Base-by-base conservation (phyloP, 1,139 yeast genomes). In the Yamadazyma songkhlaensis region DNA sequence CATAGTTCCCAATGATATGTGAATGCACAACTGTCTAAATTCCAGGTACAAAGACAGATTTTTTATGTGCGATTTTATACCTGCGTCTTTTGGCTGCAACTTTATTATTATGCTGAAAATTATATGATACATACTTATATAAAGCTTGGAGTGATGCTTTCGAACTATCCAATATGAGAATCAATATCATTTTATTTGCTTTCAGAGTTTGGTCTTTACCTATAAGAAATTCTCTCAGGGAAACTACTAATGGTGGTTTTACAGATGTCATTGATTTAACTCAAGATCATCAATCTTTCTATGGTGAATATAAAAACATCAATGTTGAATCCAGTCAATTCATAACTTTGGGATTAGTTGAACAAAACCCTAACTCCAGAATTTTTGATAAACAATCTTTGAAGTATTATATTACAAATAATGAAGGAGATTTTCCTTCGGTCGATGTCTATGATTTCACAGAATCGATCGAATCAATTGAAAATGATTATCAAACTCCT, bases 381-480 rank as follows among this genome's bases (percentile, higher is more conserved):
- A 29, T 37, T 9, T 37, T 34, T 30, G 36, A 23, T 14, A 13
- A 33, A 31, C 14, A 24, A 9, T 28, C 21, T 10, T 30, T 8
- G 20, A 21, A 25, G 6, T 37, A 30, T 13, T 37, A 34, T 21
- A 37, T 37, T 5, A 37, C 40, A 6, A 23, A 29, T 12, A 7
- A 21, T 20, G 2, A 8, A 4, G 29, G 13, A 6, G 31, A 27
- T 9, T 3, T 13, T 4, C 25, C 27, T 3, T 26, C 22, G 11
- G 40, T 37, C 4, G 36, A 35, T 23, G 25, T 34, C n/a, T 37
- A 34, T 26, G 47, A 46, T 28, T 46, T 43, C 25, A 37, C 34
- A 9, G 31, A 41, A 4, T 41, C 37, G 11, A 12, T 29, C 4
- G 34, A 39, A 11, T 26, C 14, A 3, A 25, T 32, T 4, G 20